Evolutionary conservation across 257 asterid species (phyloP), one percentile per base, ranked within the genome.

Genomic region (Solanum lycopersicoides): DNA sequence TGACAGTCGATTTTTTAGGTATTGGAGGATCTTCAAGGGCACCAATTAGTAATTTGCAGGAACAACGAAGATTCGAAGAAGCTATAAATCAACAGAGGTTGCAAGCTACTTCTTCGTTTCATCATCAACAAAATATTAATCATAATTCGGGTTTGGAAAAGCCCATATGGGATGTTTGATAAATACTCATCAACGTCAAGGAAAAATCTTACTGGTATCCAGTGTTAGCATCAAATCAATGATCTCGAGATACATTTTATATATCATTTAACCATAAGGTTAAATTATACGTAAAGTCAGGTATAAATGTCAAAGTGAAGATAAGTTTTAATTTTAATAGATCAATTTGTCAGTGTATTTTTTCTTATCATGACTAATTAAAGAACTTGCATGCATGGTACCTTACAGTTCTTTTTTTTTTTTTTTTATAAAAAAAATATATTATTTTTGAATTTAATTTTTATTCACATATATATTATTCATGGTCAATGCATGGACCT

Each of bases 1-100:
- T 91, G 90, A 95, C 98, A 20, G 98, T 96, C 3, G 99, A 96
- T 92, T 95, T 96, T 94, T 82, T 96, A 90, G 99, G 98, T 35
- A 91, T 94, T 2, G 98, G 98, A 42, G 97, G 96, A 82, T 11
- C 44, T 32, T 89, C 98, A 6, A 87, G 95, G 88, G 87, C 93
- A 5, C 92, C 75, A 75, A 37, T 21, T 4, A 90, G 87, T 32
- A 71, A 34, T 86, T 13, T 90, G 60, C 95, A 90, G 34, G 93
- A 87, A 18, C 89, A 83, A 42, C 94, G 87, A 86, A 87, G 93
- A 42, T 9, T 90, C 88, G 94, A 92, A 50, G 93, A 91, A 84
- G 90, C 88, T 7, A 87, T 91, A 87, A 87, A 89, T 79, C 93
- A 89, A 56, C 93, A 90, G 84, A 88, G 93, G 28, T 92, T 94